Conservation (phyloP, 352 stramenopile genomes). For the Pythium insidiosum region DNA sequence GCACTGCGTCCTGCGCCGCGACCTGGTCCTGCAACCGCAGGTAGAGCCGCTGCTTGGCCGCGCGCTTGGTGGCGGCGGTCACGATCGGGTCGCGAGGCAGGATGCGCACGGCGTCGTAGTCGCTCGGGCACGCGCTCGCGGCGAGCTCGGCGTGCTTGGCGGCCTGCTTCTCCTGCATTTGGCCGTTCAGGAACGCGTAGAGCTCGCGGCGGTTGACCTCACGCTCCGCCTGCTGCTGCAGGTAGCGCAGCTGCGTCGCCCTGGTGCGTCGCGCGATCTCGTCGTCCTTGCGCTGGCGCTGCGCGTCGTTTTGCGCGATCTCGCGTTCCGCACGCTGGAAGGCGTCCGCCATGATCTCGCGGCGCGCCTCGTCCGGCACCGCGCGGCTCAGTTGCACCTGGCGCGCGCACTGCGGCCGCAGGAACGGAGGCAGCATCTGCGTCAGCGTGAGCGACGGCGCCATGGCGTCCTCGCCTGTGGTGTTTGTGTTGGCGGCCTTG, state of each 20-base stretch:
- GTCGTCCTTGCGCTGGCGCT: conserved; percentile 6
- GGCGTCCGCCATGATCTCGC: conserved; percentile 3
- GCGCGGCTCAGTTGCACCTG: too few species aligned
- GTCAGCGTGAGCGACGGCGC: not conserved
- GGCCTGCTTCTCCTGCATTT: conserved; percentile 35
- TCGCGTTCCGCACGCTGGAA: conserved; percentile 6
- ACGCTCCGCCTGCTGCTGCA: conserved; percentile 34
- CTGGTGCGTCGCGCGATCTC: conserved; percentile 16
- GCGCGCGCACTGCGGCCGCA: not conserved
- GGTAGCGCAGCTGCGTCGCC: conserved; percentile 26
- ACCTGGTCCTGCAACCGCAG: conserved; percentile 39
- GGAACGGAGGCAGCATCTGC: not conserved
- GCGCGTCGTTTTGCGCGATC: not conserved
- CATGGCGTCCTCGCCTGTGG: not conserved
- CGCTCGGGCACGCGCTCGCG: not conserved
- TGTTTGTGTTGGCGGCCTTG: too few species aligned
- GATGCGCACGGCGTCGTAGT: conserved; percentile 24
- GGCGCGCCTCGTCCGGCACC: conserved; percentile 1
- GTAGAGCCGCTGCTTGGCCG: conserved; percentile 34
- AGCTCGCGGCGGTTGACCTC: conserved; percentile 28
- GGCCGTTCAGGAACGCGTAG: conserved; percentile 35
- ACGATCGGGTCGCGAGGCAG: conserved; percentile 29
- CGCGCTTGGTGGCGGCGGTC: conserved; percentile 17
- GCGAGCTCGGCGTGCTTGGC: conserved; percentile 6
- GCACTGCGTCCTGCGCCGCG: conserved; percentile 26